Conservation (phyloP, 495 filamentous ascomycete species). For the Evansstolkia leycettana region DNA sequence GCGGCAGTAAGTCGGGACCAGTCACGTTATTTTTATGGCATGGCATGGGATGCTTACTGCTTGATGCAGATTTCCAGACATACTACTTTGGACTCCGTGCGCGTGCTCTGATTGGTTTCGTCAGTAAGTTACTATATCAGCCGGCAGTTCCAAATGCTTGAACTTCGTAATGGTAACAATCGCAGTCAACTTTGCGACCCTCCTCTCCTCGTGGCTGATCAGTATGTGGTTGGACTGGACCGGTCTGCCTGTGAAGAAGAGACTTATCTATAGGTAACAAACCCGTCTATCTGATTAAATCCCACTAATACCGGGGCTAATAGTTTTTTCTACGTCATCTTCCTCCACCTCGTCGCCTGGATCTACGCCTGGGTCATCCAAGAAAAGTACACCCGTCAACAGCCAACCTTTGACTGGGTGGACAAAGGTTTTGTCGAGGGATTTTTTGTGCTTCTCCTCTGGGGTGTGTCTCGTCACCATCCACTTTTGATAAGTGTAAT, state of each 20-base stretch:
- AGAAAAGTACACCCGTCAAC: conserved; percentile 30
- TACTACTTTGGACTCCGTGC: conserved; percentile 29
- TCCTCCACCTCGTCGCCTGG: conserved; percentile 31
- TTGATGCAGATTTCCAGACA: conserved; percentile 15
- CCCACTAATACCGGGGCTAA: not conserved
- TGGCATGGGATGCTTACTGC: conserved; percentile 1
- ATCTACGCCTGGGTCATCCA: conserved; percentile 38
- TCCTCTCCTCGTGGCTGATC: conserved; percentile 25
- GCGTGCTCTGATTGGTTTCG: conserved; percentile 24
- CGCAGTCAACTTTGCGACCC: conserved; percentile 17
- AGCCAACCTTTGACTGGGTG: conserved; percentile 30
- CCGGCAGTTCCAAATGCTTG: not conserved
- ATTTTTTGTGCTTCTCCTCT: conserved; percentile 33
- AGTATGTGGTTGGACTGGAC: conserved; percentile 31
- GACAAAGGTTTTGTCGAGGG: conserved; percentile 31
- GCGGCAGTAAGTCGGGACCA: conserved; percentile 9
- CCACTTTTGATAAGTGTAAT: not conserved
- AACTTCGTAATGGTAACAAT: not conserved
- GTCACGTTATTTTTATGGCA: not conserved
- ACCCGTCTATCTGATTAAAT: no score
- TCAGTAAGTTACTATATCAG: conserved; percentile 11
- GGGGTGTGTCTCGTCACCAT: conserved; percentile 13
- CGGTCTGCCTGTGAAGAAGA: conserved; percentile 20
- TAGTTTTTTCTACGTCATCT: conserved; percentile 31
- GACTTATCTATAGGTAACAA: conserved; percentile 23